Conservation (phyloP, 768 basidiomycete species). For the Russula sp. region DNA sequence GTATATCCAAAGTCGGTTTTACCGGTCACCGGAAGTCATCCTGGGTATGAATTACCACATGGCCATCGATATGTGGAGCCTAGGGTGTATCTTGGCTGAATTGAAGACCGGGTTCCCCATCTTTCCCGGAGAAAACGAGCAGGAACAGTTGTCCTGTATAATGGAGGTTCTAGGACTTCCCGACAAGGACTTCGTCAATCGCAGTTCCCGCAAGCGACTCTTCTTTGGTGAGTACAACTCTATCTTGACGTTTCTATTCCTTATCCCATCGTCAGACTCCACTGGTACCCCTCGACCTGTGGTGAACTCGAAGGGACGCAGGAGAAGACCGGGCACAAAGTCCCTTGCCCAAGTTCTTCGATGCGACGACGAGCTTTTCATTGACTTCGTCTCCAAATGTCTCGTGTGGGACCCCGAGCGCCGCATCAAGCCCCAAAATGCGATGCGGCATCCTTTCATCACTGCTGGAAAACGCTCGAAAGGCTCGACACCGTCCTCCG, state of each 20-base stretch:
- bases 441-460: slow-evolving; percentile 88
- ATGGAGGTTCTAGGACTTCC: slow-evolving; percentile 98
- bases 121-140: slow-evolving; percentile 98
- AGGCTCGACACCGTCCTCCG: slow-evolving; percentile 36
- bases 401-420: slow-evolving; percentile 98
- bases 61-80: slow-evolving; percentile 99
- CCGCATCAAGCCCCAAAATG: slow-evolving; percentile 88
- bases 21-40: slow-evolving; percentile 99
- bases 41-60: slow-evolving; percentile 99
- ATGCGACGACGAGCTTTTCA: slow-evolving; percentile 89
- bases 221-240: slow-evolving; percentile 75
- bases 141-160: slow-evolving; percentile 96
- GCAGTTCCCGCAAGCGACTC: slow-evolving; percentile 86
- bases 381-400: slow-evolving; percentile 96
- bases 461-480: slow-evolving; percentile 53
- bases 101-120: slow-evolving; percentile 97
- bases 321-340: slow-evolving; percentile 87
- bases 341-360: slow-evolving; percentile 83
- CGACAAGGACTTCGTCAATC: slow-evolving; percentile 91
- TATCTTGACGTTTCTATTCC: background rate
- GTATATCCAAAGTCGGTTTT: slow-evolving; percentile 99
- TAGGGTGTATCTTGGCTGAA: slow-evolving; percentile 97
- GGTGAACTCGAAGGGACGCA: slow-evolving; percentile 93
- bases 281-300: slow-evolving; percentile 91
- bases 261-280: slow-evolving; percentile 51